These are phyloP conservation scores for Tothia fuscella DNA, from an alignment of 2,329 filamentous ascomycete genomes.

Conservation along the genomic window DNA sequence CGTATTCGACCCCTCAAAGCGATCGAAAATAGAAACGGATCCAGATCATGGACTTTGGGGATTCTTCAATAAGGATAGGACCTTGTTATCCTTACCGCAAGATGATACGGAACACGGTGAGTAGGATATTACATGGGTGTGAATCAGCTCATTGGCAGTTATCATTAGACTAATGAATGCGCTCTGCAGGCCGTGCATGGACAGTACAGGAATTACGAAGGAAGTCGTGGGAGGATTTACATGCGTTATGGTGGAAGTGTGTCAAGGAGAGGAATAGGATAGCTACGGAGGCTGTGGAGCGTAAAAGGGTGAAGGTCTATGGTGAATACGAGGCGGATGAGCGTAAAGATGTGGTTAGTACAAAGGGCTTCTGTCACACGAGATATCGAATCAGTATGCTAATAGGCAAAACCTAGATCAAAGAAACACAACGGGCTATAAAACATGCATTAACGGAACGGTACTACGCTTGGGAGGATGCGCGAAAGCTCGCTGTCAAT, in stretches of 20 bases:
- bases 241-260: slow-evolving; percentile 89
- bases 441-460: slow-evolving; percentile 78
- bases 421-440: slow-evolving; percentile 67
- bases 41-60: slow-evolving; percentile 79
- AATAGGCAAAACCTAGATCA: slow-evolving; percentile 42
- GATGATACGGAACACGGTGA: slow-evolving; percentile 58
- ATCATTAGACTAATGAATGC: slow-evolving; percentile 5
- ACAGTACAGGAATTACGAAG: slow-evolving; percentile 69
- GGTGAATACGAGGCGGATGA: slow-evolving; percentile 55
- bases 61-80: slow-evolving; percentile 67
- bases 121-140: slow-evolving; percentile 11
- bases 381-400: not conserved
- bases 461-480: slow-evolving; percentile 79
- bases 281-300: slow-evolving; percentile 62
- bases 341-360: slow-evolving; percentile 55
- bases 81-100: slow-evolving; percentile 58
- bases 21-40: slow-evolving; percentile 45
- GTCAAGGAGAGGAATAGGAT: slow-evolving; percentile 83
- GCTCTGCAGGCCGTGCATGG: slow-evolving; percentile 64
- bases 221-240: slow-evolving; percentile 90
- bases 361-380: slow-evolving; percentile 14
- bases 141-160: not conserved
- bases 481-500: slow-evolving; percentile 46
- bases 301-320: slow-evolving; percentile 55
- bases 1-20: slow-evolving; percentile 45